These are phyloP conservation scores for Brassica balearica DNA, from an alignment of 441 rosid species.

Conservation along the genomic window DNA sequence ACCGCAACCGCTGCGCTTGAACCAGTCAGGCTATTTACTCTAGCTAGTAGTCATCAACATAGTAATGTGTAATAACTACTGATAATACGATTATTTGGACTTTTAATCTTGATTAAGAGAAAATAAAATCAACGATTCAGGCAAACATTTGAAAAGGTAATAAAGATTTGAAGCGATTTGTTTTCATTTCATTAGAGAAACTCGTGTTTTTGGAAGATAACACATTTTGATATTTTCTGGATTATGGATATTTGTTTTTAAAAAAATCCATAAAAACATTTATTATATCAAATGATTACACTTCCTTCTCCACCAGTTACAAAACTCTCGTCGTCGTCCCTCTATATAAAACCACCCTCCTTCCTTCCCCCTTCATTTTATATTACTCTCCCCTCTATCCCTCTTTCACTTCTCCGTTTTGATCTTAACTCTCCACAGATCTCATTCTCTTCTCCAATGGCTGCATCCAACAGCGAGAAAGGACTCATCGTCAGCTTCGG, in stretches of 20 bases:
- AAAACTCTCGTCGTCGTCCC: neutral
- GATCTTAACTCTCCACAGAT: slow-evolving; percentile 23
- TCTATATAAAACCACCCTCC: slow-evolving; percentile 37
- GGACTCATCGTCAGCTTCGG: slow-evolving; percentile 57
- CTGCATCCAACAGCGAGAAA: slow-evolving; percentile 43
- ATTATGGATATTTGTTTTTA: neutral
- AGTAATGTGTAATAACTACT: too few relatives aligned
- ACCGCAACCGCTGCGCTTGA: too few relatives aligned
- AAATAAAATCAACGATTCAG: neutral
- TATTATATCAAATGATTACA: neutral
- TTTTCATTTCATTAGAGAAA: slow-evolving; percentile 5
- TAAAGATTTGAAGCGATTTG: neutral
- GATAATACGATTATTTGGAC: too few relatives aligned
- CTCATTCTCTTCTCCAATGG: slow-evolving; percentile 47
- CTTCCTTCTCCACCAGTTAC: neutral
- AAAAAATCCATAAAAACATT: neutral
- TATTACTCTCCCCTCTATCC: too few relatives aligned
- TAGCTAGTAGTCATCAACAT: too few relatives aligned
- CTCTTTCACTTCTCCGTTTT: slow-evolving; percentile 20
- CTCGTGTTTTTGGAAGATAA: neutral
- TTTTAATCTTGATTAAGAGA: neutral
- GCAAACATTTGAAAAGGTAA: neutral
- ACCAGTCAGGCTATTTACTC: too few relatives aligned
- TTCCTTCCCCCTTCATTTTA: neutral
- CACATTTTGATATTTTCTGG: neutral